Evolutionary conservation across 2,329 filamentous ascomycete species (phyloP).

Genomic region (Pestalotiopsis sp.): DNA sequence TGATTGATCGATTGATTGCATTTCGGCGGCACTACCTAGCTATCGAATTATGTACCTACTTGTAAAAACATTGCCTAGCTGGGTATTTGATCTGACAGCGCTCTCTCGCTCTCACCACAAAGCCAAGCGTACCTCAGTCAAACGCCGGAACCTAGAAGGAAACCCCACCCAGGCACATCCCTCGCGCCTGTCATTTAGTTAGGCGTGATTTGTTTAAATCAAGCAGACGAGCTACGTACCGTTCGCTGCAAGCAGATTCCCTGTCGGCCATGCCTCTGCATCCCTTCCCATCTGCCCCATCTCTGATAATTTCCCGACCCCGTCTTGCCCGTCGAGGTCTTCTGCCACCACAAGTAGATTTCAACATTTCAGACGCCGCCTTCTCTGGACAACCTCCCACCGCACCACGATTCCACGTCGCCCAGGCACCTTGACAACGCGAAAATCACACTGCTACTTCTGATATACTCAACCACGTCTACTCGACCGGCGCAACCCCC

Average conservation of each 20-base stretch:
- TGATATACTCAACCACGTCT: background rate
- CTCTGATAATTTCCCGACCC: conserved; percentile 33
- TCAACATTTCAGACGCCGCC: conserved; percentile 9
- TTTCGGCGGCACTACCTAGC: too few relatives aligned
- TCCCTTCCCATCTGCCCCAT: conserved; percentile 30
- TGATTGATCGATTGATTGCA: too few relatives aligned
- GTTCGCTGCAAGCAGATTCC: conserved; percentile 22
- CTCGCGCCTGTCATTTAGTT: conserved; percentile 11
- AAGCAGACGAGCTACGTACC: conserved; percentile 14
- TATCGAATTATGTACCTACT: too few relatives aligned
- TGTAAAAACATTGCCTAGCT: too few relatives aligned
- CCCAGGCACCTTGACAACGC: background rate
- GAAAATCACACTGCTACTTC: background rate
- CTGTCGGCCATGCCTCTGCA: conserved; percentile 28
- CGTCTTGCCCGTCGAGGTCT: conserved; percentile 17
- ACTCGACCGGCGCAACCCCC: background rate
- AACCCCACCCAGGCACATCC: conserved; percentile 11
- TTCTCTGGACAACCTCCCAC: conserved; percentile 6
- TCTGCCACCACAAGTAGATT: conserved; percentile 20
- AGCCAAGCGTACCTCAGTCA: background rate
- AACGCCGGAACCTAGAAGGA: background rate
- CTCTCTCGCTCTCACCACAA: too few relatives aligned
- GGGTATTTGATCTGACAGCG: too few relatives aligned
- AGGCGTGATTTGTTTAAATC: conserved; percentile 10
- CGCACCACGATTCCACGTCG: conserved; percentile 7